Evolutionary conservation across 139 green algal genomes (phyloP), one percentile per base, ranked within the genome.

Genomic region (Asterochloris sp.): DNA sequence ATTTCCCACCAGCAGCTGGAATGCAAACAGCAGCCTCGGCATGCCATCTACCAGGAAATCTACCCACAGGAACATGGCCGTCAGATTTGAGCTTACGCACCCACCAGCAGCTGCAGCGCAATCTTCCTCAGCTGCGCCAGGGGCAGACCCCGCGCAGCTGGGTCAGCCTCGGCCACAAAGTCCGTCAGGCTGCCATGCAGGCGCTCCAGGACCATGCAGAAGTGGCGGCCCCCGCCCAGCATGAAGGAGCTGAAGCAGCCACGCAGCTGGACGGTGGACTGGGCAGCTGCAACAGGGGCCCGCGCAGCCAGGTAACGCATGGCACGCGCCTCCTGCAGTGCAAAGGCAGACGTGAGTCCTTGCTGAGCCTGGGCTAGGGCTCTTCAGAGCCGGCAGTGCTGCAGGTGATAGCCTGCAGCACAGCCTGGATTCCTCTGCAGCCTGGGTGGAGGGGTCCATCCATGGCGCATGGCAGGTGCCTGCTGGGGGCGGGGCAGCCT

Each of bases 191-290:
- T 81, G 81, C 69, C 81, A 28, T 82, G 78, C 14, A 89, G 82
- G 14, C 86, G 84, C 82, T 92, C 89, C 73, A 90, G 83, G 11
- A 86, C 86, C 61, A 92, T 73, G 78, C 87, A 90, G 27, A 79
- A 74, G 81, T 90, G 89, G 1, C 83, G 79, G 23, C 71, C 38
- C 38, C 38, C 38, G 38, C 38, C 38, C 38, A 54, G 38, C 38
- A 54, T 54, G 38, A 54, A 76, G 24, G 85, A 79, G 10, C 38
- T 84, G 86, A 90, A 91, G 17, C 24, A 79, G 69, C 78, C 85
- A 13, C 85, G 83, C 61, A 92, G 84, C 47, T 75, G 76, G 12
- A 91, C 82, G 28, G 89, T 28, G 73, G 66, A 77, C 6, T 69
- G 38, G 23, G 64, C 66, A 13, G 64, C 73, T 38, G 74, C 76